phyloP scores from a whole-genome alignment of 2,329 filamentous ascomycete species.

The Fusarium humuli region DNA sequence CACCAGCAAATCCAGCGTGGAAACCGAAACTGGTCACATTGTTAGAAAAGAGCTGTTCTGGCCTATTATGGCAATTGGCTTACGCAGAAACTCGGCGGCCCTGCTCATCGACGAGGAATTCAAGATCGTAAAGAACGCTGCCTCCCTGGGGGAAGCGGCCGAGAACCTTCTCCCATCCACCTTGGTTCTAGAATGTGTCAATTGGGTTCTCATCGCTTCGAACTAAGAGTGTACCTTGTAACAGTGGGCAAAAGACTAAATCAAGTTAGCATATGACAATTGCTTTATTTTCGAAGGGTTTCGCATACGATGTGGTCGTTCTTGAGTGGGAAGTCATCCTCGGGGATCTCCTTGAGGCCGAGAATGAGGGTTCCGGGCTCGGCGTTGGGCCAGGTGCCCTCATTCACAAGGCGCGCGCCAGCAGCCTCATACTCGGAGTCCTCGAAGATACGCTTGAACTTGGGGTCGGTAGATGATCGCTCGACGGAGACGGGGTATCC shows the following conservation, averaged over 20 bases:
- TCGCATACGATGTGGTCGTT: constrained; percentile 45
- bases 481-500: constrained; percentile 78
- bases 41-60: not conserved
- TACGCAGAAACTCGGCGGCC: constrained; percentile 33
- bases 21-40: constrained; percentile 68
- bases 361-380: constrained; percentile 77
- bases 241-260: constrained; percentile 74
- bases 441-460: constrained; percentile 73
- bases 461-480: constrained; percentile 57
- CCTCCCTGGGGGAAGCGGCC: constrained; percentile 78
- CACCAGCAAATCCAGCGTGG: constrained; percentile 80
- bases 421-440: constrained; percentile 71
- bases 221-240: constrained; percentile 73
- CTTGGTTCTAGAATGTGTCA: constrained; percentile 81
- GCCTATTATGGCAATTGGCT: not conserved
- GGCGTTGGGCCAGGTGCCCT: constrained; percentile 75
- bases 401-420: constrained; percentile 73
- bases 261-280: not conserved
- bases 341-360: constrained; percentile 82
- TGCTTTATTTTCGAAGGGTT: too few species aligned
- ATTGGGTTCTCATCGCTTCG: constrained; percentile 48
- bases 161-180: constrained; percentile 83
- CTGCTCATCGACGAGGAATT: constrained; percentile 78
- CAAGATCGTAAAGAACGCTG: constrained; percentile 77
- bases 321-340: constrained; percentile 69